Base-by-base conservation (phyloP, 768 basidiomycete species). In the Lenzites betulinus region DNA sequence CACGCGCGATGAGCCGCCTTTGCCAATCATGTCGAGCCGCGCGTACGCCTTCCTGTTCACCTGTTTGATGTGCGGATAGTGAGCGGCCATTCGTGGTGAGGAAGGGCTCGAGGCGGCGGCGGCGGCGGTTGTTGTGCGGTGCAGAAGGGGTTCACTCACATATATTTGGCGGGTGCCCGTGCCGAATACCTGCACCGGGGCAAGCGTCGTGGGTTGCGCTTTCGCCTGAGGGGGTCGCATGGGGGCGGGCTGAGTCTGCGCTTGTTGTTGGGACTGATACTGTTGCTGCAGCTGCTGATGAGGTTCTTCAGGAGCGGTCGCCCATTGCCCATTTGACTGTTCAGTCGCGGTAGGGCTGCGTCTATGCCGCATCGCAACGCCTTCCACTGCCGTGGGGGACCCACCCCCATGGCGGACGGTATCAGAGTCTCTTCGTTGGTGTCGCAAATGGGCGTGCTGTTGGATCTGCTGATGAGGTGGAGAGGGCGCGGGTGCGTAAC, bases 1-100 rank as follows among this genome's bases (percentile, higher is more conserved):
- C 41, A 99, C 96, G 49, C 92, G 89, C n/a, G 95, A 97, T 9
- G 94, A 90, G 0, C 96, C 96, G 43, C 96, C 96, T 69, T 89
- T 92, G 41, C 96, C 96, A 55, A 98, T 87, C 75, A 92, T 79
- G 70, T 94, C 92, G 2, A 98, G 81, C 2, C 93, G 87, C 28
- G 88, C 88, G 64, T 98, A 98, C 0, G 81, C 74, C 67, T 86
- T 89, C 71, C 87, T 90, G 78, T 95, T 95, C 30, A 93, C 87
- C 86, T 86, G 61, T 12, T 58, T 1, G 11, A 28, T 3, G 8
- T 30, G 33, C 49, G 47, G 7, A n/a, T 23, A 15, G 12, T 20
- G 20, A 35, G 26, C 23, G 12, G 13, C 15, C 11, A 26, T 33
- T 23, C 38, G n/a, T 25, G 20, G 2, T 20, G 25, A 9, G 49